Evolutionary conservation across 495 filamentous ascomycete genomes (phyloP), one percentile per base, ranked within the genome.

Genomic region (Amniculicola lignicola): DNA sequence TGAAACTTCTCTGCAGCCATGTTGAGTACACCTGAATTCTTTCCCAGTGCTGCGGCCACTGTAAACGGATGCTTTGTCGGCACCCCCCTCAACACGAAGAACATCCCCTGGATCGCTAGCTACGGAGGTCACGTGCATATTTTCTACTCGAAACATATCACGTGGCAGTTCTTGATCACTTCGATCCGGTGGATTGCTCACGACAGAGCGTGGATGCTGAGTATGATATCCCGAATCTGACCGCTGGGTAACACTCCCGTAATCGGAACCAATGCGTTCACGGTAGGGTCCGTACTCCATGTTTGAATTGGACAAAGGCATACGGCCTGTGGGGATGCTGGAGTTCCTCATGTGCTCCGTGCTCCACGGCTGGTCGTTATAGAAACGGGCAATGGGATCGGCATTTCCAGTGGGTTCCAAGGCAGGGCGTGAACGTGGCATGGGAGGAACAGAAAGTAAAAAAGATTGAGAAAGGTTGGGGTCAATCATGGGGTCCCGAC

Each of bases 141-240:
- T 51, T 12, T 51, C 18, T 3, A 56, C 36, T 49, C 51, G 43
- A 2, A 50, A 33, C 11, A 49, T 53, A 41, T 55, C 38, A 19
- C 46, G 44, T 4, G 58, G 51, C n/a, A 56, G 19, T 15, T 51
- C 51, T 21, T 55, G 58, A 21, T 56, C 45, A 38, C 2, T 10
- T 2, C 31, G 35, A 10, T 51, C 58, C 14, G 51, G 58, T 6
- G 51, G 51, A 46, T 51, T 41, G 46, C 58, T 56, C 2, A 56
- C 45, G 7, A 55, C 22, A 38, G 58, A 61, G 23, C 51, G 58
- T 5, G 57, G 2, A 23, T 3, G 57, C 24, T 51, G 52, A 15
- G 57, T 61, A 22, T 59, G 31, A 33, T 65, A 65, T 14, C 62
- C 62, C 38, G 62, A 65, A 39, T 65, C 62, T 22, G 57, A 52